phyloP scores from a whole-genome alignment of 139 green algal genomes.

The Axilococcus clingmanii region DNA sequence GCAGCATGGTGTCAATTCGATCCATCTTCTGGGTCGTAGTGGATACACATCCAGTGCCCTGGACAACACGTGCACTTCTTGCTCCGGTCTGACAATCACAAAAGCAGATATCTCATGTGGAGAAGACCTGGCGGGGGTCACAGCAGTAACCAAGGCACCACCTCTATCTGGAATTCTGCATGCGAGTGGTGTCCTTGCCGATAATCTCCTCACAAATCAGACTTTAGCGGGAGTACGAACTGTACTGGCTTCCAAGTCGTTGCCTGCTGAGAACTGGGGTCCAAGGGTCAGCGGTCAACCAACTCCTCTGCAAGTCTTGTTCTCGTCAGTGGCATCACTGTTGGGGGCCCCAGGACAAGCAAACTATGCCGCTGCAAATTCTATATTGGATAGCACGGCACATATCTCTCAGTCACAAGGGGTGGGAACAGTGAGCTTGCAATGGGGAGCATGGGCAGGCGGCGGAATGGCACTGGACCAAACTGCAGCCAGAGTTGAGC shows the following conservation, averaged over 20 bases:
- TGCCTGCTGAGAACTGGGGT: conserved; percentile 4
- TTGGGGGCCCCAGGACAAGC: conserved; percentile 36
- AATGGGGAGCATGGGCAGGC: conserved; percentile 42
- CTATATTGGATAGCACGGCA: conserved; percentile 33
- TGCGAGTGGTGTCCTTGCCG: conserved; percentile 58
- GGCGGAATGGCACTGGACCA: conserved; percentile 28
- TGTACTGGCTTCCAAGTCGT: conserved; percentile 35
- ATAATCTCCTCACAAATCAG: conserved; percentile 54
- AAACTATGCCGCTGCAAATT: conserved; percentile 51
- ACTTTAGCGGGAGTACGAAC: conserved; percentile 21
- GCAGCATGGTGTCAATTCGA: conserved; percentile 5
- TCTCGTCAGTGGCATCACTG: conserved; percentile 52
- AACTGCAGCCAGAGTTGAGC: conserved; percentile 16
- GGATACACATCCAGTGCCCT: conserved; percentile 5
- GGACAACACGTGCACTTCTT: neutral
- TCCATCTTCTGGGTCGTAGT: conserved; percentile 19
- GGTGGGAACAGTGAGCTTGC: conserved; percentile 13
- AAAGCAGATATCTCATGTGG: conserved; percentile 19
- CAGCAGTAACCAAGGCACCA: conserved; percentile 8
- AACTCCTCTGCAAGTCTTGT: conserved; percentile 34
- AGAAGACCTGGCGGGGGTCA: conserved; percentile 7
- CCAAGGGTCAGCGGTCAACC: conserved; percentile 3
- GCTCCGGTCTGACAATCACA: conserved; percentile 2
- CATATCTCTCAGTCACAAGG: conserved; percentile 4
- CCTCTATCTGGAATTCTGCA: conserved; percentile 46